phyloP scores from a whole-genome alignment of 1,139 yeast genomes.

The Saccharomyces hybrid region DNA sequence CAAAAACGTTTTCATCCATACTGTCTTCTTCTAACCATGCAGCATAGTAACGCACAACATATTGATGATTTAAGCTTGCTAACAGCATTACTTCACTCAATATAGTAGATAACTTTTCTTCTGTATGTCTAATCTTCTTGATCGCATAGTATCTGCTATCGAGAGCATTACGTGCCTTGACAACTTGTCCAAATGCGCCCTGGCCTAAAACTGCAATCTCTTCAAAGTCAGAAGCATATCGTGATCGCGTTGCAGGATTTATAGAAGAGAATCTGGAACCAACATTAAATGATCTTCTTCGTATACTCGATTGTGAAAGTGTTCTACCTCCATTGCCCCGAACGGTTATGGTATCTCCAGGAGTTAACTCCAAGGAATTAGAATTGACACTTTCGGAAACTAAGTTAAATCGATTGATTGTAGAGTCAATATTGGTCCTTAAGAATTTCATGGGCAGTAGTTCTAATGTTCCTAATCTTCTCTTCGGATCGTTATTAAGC shows the following conservation, averaged over 20 bases:
- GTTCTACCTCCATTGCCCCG: not conserved
- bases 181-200: constrained; percentile 97
- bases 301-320: constrained; percentile 15
- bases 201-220: constrained; percentile 87
- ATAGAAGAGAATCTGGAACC: constrained; percentile 33
- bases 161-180: constrained; percentile 82
- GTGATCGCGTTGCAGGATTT: constrained; percentile 36
- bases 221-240: constrained; percentile 80
- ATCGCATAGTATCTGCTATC: constrained; percentile 95
- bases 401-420: constrained; percentile 20
- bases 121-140: constrained; percentile 79
- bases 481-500: constrained; percentile 58
- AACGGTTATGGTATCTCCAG: not conserved
- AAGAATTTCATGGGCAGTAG: constrained; percentile 75
- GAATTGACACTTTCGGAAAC: constrained; percentile 9
- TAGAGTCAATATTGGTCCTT: constrained; percentile 51
- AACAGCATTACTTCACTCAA: constrained; percentile 85
- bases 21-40: constrained; percentile 88
- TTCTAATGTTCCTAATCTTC: constrained; percentile 76
- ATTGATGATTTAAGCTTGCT: constrained; percentile 88
- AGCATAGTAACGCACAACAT: constrained; percentile 91
- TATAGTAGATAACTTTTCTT: constrained; percentile 69
- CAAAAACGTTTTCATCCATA: constrained; percentile 41
- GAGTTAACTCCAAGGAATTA: constrained; percentile 8
- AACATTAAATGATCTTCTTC: constrained; percentile 37